Percentiles rank a stretch among this genome's conserved stretches.
These are phyloP conservation scores for Onygena corvina DNA, from an alignment of 2,329 filamentous ascomycete genomes.

Conservation along the genomic window DNA sequence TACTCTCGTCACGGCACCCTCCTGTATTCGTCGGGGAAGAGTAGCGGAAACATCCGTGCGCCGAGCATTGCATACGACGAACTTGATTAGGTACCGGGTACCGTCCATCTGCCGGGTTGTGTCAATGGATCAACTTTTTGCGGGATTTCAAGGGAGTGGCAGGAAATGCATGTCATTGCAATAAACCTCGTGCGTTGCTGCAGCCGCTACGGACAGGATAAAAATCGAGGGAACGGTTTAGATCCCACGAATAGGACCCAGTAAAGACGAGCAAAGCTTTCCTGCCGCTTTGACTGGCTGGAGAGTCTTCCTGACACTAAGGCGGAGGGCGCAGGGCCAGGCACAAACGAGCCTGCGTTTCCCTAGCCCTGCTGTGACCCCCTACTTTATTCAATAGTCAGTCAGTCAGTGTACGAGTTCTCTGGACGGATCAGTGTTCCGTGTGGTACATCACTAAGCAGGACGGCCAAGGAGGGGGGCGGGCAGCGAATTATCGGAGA, in stretches of 20 bases:
- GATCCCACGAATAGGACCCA: conserved; percentile 4
- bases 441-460: too few species aligned
- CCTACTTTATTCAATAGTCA: conserved; percentile 5
- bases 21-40: conserved; percentile 3
- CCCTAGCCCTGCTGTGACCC: background rate
- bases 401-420: background rate
- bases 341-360: background rate
- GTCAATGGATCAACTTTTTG: conserved; percentile 6
- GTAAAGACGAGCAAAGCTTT: background rate
- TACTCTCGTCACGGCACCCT: background rate
- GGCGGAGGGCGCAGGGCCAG: background rate
- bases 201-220: conserved; percentile 10
- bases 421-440: background rate
- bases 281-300: background rate
- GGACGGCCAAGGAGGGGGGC: background rate
- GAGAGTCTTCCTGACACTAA: background rate
- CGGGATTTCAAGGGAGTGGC: conserved; percentile 7
- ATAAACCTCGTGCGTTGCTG: conserved; percentile 12
- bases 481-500: background rate
- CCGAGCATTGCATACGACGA: conserved; percentile 1
- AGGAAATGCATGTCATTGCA: conserved; percentile 12
- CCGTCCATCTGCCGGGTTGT: conserved; percentile 7
- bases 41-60: conserved; percentile 1
- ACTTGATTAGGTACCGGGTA: conserved; percentile 4
- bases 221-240: background rate